These are phyloP conservation scores for Heterobasidion parviporum DNA, from an alignment of 1,284 basidiomycete species.

Conservation along the genomic window DNA sequence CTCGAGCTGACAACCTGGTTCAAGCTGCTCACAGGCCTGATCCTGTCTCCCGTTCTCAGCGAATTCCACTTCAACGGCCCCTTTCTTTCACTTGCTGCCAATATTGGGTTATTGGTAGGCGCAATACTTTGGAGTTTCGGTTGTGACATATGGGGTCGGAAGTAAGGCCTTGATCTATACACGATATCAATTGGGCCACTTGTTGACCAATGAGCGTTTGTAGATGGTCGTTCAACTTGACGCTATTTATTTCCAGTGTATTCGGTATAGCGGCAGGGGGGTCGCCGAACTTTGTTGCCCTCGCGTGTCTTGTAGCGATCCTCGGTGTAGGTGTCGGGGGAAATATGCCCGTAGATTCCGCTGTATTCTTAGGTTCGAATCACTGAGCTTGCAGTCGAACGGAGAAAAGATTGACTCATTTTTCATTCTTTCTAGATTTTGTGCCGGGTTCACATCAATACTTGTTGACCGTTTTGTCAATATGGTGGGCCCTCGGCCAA, in stretches of 20 bases:
- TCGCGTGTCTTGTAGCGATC: conserved; percentile 36
- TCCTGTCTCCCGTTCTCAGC: conserved; percentile 45
- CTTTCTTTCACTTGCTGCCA: conserved; percentile 49
- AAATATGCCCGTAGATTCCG: conserved; percentile 56
- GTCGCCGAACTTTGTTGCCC: conserved; percentile 31
- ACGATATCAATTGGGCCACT: neutral
- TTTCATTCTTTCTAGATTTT: conserved; percentile 34
- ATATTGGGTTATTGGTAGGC: conserved; percentile 56
- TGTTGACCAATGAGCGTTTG: neutral
- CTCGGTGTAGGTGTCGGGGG: conserved; percentile 43
- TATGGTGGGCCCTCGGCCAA: conserved; percentile 68
- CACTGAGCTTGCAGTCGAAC: too few relatives aligned
- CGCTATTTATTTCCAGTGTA: conserved; percentile 48
- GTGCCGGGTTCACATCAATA: conserved; percentile 62
- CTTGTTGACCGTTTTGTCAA: conserved; percentile 57
- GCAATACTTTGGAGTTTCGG: conserved; percentile 60
- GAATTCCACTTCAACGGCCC: conserved; percentile 51
- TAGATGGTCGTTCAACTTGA: conserved; percentile 56
- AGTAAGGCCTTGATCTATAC: conserved; percentile 20
- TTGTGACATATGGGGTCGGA: conserved; percentile 59
- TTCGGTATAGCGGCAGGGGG: conserved; percentile 44
- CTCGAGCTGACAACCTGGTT: neutral
- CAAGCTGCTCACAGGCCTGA: conserved; percentile 45
- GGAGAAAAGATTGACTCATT: neutral
- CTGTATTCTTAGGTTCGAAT: conserved; percentile 48